A percentile compares a stretch with the other conserved stretches of the same genome.
These are phyloP conservation scores for Diutina scorzettiae DNA, from an alignment of 1,139 yeast genomes.

Conservation along the genomic window DNA sequence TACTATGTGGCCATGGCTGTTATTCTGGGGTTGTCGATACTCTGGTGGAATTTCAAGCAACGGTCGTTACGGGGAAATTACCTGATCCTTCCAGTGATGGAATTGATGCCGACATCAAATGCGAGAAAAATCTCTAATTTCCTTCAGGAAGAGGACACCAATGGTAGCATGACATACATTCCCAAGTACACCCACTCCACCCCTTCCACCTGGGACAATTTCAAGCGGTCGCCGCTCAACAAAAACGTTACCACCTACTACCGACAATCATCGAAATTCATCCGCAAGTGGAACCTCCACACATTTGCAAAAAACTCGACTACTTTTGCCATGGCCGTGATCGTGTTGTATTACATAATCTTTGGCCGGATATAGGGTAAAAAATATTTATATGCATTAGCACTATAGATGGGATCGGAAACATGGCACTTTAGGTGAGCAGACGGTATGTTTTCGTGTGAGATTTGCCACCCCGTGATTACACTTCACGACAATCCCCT, in stretches of 20 bases:
- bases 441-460: too few relatives aligned
- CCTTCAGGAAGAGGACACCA: constrained; percentile 12
- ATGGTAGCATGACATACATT: constrained; percentile 7
- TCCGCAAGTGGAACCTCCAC: constrained; percentile 12
- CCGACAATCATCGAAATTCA: constrained; percentile 5
- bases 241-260: not conserved
- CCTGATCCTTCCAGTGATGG: constrained; percentile 11
- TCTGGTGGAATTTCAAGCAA: constrained; percentile 22
- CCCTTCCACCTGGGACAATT: constrained; percentile 6
- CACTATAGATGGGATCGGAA: too few relatives aligned
- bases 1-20: constrained; percentile 29
- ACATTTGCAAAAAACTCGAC: constrained; percentile 9
- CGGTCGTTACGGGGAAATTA: constrained; percentile 14
- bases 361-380: constrained; percentile 1
- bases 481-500: too few relatives aligned
- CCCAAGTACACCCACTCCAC: constrained; percentile 11
- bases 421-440: too few relatives aligned
- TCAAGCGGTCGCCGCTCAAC: not conserved
- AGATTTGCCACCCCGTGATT: too few relatives aligned
- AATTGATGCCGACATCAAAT: constrained; percentile 9
- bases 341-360: not conserved
- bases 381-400: not conserved
- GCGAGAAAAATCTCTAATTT: constrained; percentile 12
- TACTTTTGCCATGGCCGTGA: not conserved
- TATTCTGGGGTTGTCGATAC: constrained; percentile 17